Evolutionary conservation across 148 eudicot species (phyloP).

Genomic region (Dysphania ambrosioides): DNA sequence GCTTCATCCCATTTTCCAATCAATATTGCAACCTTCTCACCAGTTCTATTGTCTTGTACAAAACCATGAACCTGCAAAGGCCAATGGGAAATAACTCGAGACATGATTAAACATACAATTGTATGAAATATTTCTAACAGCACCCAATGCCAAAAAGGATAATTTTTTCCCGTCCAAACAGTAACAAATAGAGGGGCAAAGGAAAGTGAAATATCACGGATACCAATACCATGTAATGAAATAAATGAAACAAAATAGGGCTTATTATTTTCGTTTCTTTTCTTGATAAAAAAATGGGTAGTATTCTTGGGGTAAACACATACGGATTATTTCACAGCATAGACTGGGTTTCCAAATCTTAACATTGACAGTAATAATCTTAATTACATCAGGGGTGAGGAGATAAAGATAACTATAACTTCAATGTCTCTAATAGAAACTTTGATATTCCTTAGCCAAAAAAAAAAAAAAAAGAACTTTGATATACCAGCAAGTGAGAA

Average conservation of each 20-base stretch:
- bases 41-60: conserved; percentile 89
- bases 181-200: too few species aligned
- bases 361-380: background rate
- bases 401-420: background rate
- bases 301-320: background rate
- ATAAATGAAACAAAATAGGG: background rate
- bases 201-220: background rate
- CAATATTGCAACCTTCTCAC: conserved; percentile 90
- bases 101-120: background rate
- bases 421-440: background rate
- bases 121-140: background rate
- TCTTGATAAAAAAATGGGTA: background rate
- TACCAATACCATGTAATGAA: background rate
- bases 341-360: background rate
- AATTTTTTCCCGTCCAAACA: background rate
- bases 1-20: conserved; percentile 99
- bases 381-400: background rate
- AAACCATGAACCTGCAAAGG: conserved; percentile 88
- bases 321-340: background rate
- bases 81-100: background rate
- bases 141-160: background rate
- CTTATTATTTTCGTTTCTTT: too few species aligned
- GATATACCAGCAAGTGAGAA: too few species aligned
- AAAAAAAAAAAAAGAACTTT: too few species aligned
- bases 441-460: too few species aligned